Evolutionary conservation across 495 filamentous ascomycete genomes (phyloP).

Genomic region (Geoglossum glabrum): DNA sequence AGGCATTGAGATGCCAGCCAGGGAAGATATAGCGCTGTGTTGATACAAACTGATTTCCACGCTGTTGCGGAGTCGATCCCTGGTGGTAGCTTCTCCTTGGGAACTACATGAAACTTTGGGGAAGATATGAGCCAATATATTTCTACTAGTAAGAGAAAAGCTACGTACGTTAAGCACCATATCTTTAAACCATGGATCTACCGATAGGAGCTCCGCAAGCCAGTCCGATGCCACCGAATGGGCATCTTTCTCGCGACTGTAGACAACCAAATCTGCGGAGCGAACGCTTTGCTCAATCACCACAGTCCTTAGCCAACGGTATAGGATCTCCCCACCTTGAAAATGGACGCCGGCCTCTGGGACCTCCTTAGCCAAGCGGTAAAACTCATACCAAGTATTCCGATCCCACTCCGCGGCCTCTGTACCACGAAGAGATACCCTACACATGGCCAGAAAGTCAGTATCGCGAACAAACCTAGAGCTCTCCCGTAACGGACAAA

Average conservation of each 20-base stretch:
- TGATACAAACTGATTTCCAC: slow-evolving; percentile 80
- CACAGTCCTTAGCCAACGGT: not conserved
- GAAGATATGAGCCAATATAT: not conserved
- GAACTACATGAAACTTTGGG: slow-evolving; percentile 33
- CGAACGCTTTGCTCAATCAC: not conserved
- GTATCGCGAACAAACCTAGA: not conserved
- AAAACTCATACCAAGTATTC: slow-evolving; percentile 22
- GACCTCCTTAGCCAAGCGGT: slow-evolving; percentile 33
- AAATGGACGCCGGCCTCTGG: slow-evolving; percentile 85
- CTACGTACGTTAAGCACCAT: slow-evolving; percentile 47
- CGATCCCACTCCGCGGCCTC: slow-evolving; percentile 30
- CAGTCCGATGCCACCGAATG: slow-evolving; percentile 26
- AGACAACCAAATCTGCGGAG: slow-evolving; percentile 32
- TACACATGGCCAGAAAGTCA: slow-evolving; percentile 13
- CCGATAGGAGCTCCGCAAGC: slow-evolving; percentile 40
- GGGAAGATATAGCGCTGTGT: slow-evolving; percentile 69
- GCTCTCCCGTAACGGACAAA: too few relatives aligned
- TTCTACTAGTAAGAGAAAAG: slow-evolving; percentile 8
- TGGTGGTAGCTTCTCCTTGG: slow-evolving; percentile 30
- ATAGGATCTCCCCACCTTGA: slow-evolving; percentile 32
- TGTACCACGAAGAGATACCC: slow-evolving; percentile 32
- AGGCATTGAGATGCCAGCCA: slow-evolving; percentile 66
- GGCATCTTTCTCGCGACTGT: slow-evolving; percentile 42
- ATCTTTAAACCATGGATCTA: slow-evolving; percentile 66
- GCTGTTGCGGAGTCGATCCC: slow-evolving; percentile 45